A percentile compares a stretch with the other conserved stretches of the same genome.
These are phyloP conservation scores for Arctium lappa DNA, from an alignment of 129 eudicot genomes.

Conservation along the genomic window DNA sequence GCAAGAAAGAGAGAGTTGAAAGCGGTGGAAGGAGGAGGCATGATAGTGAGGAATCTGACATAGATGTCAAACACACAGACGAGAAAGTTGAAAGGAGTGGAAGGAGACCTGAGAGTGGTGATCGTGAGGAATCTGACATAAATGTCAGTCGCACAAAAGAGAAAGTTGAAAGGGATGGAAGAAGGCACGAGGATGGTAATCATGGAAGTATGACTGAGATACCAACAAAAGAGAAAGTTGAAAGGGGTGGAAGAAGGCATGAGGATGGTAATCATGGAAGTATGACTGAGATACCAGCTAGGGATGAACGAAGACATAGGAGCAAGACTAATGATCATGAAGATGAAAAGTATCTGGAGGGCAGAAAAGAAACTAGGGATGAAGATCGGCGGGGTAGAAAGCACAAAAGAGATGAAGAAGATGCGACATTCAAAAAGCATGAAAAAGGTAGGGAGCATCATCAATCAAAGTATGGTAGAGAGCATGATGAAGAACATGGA, in stretches of 20 bases:
- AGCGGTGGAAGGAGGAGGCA: conserved; percentile 7
- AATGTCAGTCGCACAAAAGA: background rate
- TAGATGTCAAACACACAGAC: background rate
- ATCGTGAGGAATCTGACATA: background rate
- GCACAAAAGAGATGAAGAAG: conserved; percentile 57
- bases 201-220: background rate
- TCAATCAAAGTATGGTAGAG: conserved; percentile 32
- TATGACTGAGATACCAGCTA: background rate
- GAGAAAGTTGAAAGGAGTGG: conserved; percentile 4
- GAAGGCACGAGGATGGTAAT: conserved; percentile 20
- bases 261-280: conserved; percentile 2
- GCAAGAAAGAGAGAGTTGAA: background rate
- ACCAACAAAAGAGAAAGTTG: background rate
- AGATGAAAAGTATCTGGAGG: conserved; percentile 29
- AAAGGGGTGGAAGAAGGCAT: conserved; percentile 9
- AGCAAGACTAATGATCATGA: conserved; percentile 28
- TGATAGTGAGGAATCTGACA: background rate
- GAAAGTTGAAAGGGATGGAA: conserved; percentile 24
- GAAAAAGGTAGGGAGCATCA: conserved; percentile 27
- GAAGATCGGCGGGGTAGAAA: conserved; percentile 44
- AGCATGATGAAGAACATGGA: conserved; percentile 33
- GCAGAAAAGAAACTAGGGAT: conserved; percentile 37
- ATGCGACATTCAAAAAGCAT: conserved; percentile 19
- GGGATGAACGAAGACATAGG: conserved; percentile 21
- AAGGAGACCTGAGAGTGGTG: background rate